Conservation (phyloP, 352 stramenopile genomes). For the Phytophthora sp. region DNA sequence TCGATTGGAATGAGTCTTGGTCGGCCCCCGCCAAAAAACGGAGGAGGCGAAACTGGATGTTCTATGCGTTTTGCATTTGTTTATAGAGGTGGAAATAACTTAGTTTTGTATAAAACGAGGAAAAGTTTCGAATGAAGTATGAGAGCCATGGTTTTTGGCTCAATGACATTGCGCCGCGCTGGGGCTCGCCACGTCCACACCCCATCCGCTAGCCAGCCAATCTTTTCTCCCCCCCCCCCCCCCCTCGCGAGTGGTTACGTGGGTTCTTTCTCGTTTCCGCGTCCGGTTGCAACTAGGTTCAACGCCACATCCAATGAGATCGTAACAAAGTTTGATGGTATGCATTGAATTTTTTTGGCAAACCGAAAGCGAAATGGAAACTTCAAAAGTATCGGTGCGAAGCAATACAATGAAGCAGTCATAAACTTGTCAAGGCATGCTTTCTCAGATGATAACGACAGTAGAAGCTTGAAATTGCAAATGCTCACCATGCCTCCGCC, state of each 20-base stretch:
- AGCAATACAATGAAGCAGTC: background rate
- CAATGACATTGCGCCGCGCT: slow-evolving; percentile 2
- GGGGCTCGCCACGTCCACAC: slow-evolving; percentile 42
- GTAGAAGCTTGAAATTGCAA: slow-evolving; percentile 2
- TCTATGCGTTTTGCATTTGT: slow-evolving; percentile 17
- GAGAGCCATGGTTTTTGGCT: slow-evolving; percentile 11
- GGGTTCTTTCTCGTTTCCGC: slow-evolving; percentile 29
- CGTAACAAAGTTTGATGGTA: slow-evolving; percentile 14
- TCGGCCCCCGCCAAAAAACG: slow-evolving; percentile 22
- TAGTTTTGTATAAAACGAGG: background rate
- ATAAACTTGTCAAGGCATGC: background rate
- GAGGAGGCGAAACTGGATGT: slow-evolving; percentile 14
- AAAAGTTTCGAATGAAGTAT: slow-evolving; percentile 17
- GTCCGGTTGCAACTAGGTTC: slow-evolving; percentile 19
- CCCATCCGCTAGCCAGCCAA: slow-evolving; percentile 43
- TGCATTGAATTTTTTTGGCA: slow-evolving; percentile 4
- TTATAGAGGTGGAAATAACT: background rate
- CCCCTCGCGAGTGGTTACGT: slow-evolving; percentile 32
- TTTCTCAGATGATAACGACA: slow-evolving; percentile 1
- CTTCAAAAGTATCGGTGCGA: slow-evolving; percentile 17
- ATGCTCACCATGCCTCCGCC: no score
- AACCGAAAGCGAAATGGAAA: slow-evolving; percentile 15
- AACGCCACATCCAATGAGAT: slow-evolving; percentile 27
- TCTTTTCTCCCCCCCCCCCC: slow-evolving; percentile 42
- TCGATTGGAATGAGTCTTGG: slow-evolving; percentile 35